Evolutionary conservation across 306 rosid genomes (phyloP).

Genomic region (Vicia villosa): DNA sequence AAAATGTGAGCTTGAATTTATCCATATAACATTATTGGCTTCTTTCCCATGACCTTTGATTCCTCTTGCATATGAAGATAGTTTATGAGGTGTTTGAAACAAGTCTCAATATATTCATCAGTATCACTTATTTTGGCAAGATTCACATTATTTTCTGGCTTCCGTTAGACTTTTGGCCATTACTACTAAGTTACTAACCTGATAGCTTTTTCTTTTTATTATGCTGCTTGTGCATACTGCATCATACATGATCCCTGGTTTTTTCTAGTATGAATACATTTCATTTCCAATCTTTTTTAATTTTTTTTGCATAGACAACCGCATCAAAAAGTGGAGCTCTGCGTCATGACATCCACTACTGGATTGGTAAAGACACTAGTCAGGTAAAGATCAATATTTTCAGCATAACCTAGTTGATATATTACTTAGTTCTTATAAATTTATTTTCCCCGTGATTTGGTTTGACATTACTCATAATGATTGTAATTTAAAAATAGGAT

Average conservation of each 20-base stretch:
- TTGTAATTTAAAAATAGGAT: conserved; percentile 58
- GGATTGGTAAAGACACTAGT: conserved; percentile 95
- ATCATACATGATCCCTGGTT: conserved; percentile 2
- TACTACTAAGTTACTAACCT: background rate
- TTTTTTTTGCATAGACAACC: conserved; percentile 59
- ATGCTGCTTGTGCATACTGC: conserved; percentile 18
- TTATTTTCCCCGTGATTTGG: conserved; percentile 20
- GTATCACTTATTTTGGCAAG: conserved; percentile 15
- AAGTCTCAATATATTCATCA: conserved; percentile 5
- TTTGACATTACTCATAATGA: conserved; percentile 25
- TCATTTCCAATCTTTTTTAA: background rate
- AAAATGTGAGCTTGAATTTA: background rate
- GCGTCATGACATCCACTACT: conserved; percentile 92
- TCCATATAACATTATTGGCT: conserved; percentile 7
- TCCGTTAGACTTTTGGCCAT: conserved; percentile 26
- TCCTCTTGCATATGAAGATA: conserved; percentile 11
- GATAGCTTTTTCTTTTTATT: background rate
- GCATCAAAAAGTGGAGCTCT: conserved; percentile 83
- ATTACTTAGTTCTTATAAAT: background rate
- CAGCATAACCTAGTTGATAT: background rate
- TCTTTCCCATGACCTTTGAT: conserved; percentile 27
- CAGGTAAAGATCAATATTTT: conserved; percentile 52
- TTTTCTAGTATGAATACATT: conserved; percentile 2
- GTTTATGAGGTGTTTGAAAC: conserved; percentile 22
- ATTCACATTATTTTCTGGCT: conserved; percentile 14